Percentiles rank a stretch among this genome's conserved stretches.
These are phyloP conservation scores for rapeseed (Brassica napus) DNA, from an alignment of 345 rosid genomes.

Conservation along the genomic window Da-Ae NC_063444.1:35501-36000, in stretches of 20 bases:
- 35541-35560: constrained; percentile 37
- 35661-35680: constrained; percentile 66
- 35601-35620: background rate
- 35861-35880: constrained; percentile 95
- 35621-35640: constrained; percentile 48
- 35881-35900: constrained; percentile 81
- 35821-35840: constrained; percentile 75
- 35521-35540: constrained; percentile 45
- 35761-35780: constrained; percentile 91
- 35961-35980: constrained; percentile 18
- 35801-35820: constrained; percentile 82
- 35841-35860: constrained; percentile 74
- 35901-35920: constrained; percentile 97
- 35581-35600: constrained; percentile 11
- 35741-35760: constrained; percentile 85
- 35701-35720: constrained; percentile 82
- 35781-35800: constrained; percentile 81
- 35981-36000: constrained; percentile 24
- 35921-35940: constrained; percentile 41
- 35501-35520: constrained; percentile 34
- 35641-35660: constrained; percentile 58
- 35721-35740: constrained; percentile 49
- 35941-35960: constrained; percentile 30
- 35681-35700: constrained; percentile 73
- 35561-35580: constrained; percentile 16